Base-by-base conservation (phyloP, 306 rosid genomes). In the Quercus bicolor region DNA sequence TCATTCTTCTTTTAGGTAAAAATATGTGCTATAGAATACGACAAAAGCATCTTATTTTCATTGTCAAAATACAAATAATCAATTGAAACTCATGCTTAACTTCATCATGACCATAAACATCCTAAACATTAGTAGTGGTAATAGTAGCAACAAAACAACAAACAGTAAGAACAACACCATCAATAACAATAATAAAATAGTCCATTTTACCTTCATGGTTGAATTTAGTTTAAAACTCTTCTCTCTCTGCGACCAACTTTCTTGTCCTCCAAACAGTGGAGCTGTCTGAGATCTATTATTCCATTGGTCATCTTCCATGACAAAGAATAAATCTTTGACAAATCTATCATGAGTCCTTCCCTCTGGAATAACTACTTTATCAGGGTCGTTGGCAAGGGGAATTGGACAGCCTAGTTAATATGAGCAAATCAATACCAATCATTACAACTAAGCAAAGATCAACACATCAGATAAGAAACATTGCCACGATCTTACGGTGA, bases 221-320 rank as follows among this genome's bases (percentile, higher is more conserved):
- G 98, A 82, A 33, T 84, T 89, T 59, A 83, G 86, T 85, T 87
- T 90, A 87, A 91, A 95, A 88, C 92, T 93, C 70, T 91, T 80
- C 75, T 89, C 96, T 87, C 99, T 88, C 34, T 89, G 86, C 2
- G 88, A 77, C 98, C 98, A 95, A 90, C 87, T 93, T 80, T 77
- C 73, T 79, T 90, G 90, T 75, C 98, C 99, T 74, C 98, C 99
- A 88, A 95, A 95, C 24, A 95, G 84, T 45, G 96, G 95, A 75
- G 89, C 75, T 72, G 90, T 75, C 61, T 73, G 85, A 68, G 88
- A 82, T 77, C 78, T 78, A 70, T 82, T 69, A 40, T 26, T 64
- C 23, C 86, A 73, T 79, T 77, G 21, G 60, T 85, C 90, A 77
- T 89, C 91, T 80, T 87, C 89, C 54, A 26, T 78, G 79, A 91